A percentile compares a stretch with the other conserved stretches of the same genome.
These are phyloP conservation scores for Nothopassalora personata DNA, from an alignment of 2,329 filamentous ascomycete species.

Conservation along the genomic window DNA sequence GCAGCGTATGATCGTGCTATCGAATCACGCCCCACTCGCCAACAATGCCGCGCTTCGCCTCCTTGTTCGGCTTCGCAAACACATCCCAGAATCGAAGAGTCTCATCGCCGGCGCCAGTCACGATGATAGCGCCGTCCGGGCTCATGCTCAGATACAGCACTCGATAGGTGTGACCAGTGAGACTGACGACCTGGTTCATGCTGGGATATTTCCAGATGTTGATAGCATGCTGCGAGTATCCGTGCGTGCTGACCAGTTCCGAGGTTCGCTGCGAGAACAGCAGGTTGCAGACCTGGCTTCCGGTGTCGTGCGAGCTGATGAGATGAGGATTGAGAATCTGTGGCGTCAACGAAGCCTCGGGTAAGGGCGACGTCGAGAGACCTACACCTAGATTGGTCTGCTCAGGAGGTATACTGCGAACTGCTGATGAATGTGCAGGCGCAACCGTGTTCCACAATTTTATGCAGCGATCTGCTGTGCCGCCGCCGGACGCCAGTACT, in stretches of 20 bases:
- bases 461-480: constrained; percentile 91
- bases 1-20: constrained; percentile 3
- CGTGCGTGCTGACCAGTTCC: constrained; percentile 94
- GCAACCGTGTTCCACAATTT: constrained; percentile 88
- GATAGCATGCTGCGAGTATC: constrained; percentile 97
- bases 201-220: constrained; percentile 99
- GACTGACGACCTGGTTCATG: constrained; percentile 92
- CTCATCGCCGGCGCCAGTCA: constrained; percentile 94
- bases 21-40: constrained; percentile 70
- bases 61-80: constrained; percentile 72
- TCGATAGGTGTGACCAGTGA: constrained; percentile 94
- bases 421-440: constrained; percentile 35
- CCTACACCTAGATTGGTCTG: constrained; percentile 24
- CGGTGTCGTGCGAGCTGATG: constrained; percentile 83
- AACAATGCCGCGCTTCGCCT: constrained; percentile 54
- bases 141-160: constrained; percentile 97
- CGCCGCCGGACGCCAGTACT: constrained; percentile 89
- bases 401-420: constrained; percentile 22
- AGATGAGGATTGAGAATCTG: constrained; percentile 43
- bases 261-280: constrained; percentile 97
- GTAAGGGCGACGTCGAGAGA: constrained; percentile 22
- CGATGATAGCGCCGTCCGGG: constrained; percentile 86
- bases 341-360: constrained; percentile 29
- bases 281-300: constrained; percentile 97
- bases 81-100: constrained; percentile 95